These are phyloP conservation scores for Pichia membranifaciens DNA, from an alignment of 805 yeast species.

Conservation along the genomic window DNA sequence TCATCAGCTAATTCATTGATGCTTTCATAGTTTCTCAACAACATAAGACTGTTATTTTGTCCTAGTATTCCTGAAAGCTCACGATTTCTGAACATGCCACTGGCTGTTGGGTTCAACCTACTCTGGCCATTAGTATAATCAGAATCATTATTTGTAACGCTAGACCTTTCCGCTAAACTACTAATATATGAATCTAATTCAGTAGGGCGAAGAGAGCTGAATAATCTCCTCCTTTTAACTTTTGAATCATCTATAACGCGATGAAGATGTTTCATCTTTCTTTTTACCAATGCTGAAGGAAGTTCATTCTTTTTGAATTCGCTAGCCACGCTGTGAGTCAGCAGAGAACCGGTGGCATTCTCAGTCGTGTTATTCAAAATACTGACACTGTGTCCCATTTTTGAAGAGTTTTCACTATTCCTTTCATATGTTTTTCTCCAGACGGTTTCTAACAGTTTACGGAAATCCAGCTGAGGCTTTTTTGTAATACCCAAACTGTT, in stretches of 20 bases:
- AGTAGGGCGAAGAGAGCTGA: background rate
- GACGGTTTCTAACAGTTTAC: background rate
- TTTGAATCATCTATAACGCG: conserved; percentile 1
- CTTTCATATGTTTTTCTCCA: conserved; percentile 3
- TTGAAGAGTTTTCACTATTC: background rate
- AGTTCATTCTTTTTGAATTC: background rate
- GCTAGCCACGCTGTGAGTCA: too few relatives aligned
- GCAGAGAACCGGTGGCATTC: background rate
- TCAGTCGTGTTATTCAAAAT: background rate
- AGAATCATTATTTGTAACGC: background rate
- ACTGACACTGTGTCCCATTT: background rate
- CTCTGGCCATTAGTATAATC: too few relatives aligned
- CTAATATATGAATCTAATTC: background rate
- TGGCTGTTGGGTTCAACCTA: too few relatives aligned
- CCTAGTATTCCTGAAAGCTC: background rate
- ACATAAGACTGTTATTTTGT: conserved; percentile 7
- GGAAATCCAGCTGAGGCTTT: background rate
- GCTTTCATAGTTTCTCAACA: conserved; percentile 1
- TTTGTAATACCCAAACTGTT: background rate
- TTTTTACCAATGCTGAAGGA: background rate
- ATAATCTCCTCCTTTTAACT: conserved; percentile 2
- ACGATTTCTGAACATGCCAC: background rate
- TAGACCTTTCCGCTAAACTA: background rate
- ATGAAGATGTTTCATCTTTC: conserved; percentile 2
- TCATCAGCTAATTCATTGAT: background rate